Base-by-base conservation (phyloP, 257 asterid species). In the Haberlea rhodopensis region DNA sequence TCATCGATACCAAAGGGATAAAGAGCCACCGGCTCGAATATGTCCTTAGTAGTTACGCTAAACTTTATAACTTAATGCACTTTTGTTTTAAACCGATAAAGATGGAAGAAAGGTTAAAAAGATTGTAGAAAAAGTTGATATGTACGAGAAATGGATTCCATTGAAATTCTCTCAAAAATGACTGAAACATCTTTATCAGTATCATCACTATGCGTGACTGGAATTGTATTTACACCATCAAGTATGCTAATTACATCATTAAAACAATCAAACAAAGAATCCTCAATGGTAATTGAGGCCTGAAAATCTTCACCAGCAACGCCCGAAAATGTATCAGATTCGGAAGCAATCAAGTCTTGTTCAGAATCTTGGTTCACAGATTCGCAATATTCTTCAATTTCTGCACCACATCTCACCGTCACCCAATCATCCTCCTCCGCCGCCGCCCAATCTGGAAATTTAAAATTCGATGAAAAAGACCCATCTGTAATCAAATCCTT, bases 391-490 rank as follows among this genome's bases (percentile, higher is more conserved):
- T 75, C 94, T 61, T 78, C 83, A 23, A 31, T 19, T 25, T 78
- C 77, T n/a, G n/a, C n/a, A 56, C 37, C 53, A 32, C 59, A 62
- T 71, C 97, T 85, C 13, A 87, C 81, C 1, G 82, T 82, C 22
- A 85, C 22, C 97, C 97, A 91, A 46, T 76, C n/a, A n/a, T n/a
- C 83, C 20, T 72, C 90, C 18, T 79, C 95, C 8, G 77, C n/a
- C n/a, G n/a, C 89, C 5, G 56, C 26, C 81, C 87, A 85, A 61
- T 25, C 56, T 25, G 77, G 73, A 49, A 59, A 64, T 34, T 67
- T 45, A 34, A 45, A 49, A 21, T 48, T 23, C 57, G 56, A 26
- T 43, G 68, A 67, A 31, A 52, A 37, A 8, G n/a, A n/a, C n/a
- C 5, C 62, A 43, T 65, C 66, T 25, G 81, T 77, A 24, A 71